Conservation (phyloP, 495 filamentous ascomycete genomes). For the Aspergillus indologenus region DNA sequence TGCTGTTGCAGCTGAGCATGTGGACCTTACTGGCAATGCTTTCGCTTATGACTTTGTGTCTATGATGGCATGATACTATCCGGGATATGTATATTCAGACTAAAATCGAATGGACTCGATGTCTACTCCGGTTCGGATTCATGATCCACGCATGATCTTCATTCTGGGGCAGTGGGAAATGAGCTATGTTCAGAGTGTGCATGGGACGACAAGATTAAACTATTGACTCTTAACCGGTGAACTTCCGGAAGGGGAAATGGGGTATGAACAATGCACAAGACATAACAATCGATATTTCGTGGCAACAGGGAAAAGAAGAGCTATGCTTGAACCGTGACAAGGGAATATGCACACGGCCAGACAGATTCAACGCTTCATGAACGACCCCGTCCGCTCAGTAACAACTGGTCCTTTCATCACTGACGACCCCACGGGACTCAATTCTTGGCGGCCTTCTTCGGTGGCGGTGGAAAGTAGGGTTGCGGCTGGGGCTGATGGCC, state of each 20-base stretch:
- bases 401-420: too few species aligned
- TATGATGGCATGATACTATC: background rate
- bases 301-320: background rate
- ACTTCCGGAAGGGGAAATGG: background rate
- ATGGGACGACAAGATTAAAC: background rate
- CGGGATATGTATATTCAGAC: background rate
- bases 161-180: background rate
- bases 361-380: background rate
- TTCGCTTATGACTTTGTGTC: background rate
- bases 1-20: background rate
- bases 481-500: constrained; percentile 22
- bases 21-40: background rate
- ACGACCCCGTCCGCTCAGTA: background rate
- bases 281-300: background rate
- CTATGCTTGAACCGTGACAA: background rate
- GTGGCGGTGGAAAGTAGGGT: constrained; percentile 45
- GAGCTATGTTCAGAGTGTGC: background rate
- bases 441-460: constrained; percentile 38
- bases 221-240: background rate
- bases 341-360: background rate
- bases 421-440: constrained; percentile 4
- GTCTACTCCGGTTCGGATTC: background rate
- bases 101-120: background rate
- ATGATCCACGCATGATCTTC: background rate
- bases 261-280: background rate